Conservation (phyloP, 192 early-diverging fungal genomes). For the Gamsiella multidivaricata region DNA sequence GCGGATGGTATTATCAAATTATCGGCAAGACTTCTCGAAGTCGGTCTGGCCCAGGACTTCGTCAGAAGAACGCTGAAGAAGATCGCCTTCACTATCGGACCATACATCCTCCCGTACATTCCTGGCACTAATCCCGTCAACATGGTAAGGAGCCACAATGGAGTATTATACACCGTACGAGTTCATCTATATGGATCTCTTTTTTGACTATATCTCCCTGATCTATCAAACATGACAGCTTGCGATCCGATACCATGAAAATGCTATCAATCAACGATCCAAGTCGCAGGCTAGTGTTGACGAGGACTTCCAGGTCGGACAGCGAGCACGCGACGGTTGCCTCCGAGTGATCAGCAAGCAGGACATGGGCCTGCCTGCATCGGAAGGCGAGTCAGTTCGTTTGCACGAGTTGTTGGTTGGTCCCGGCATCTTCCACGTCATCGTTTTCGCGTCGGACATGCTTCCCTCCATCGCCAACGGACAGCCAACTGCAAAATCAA, state of each 20-base stretch:
- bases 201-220: neutral
- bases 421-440: slow-evolving; percentile 41
- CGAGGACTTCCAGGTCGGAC: slow-evolving; percentile 29
- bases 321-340: slow-evolving; percentile 26
- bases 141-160: slow-evolving; percentile 16
- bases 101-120: slow-evolving; percentile 41
- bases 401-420: slow-evolving; percentile 32
- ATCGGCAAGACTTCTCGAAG: slow-evolving; percentile 15
- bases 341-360: slow-evolving; percentile 13
- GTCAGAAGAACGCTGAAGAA: slow-evolving; percentile 12
- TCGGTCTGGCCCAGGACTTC: slow-evolving; percentile 22
- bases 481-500: neutral
- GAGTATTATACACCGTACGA: neutral
- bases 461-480: neutral
- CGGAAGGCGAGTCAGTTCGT: neutral
- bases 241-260: slow-evolving; percentile 28
- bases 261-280: slow-evolving; percentile 28
- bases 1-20: slow-evolving; percentile 40
- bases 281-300: slow-evolving; percentile 19
- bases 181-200: neutral
- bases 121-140: slow-evolving; percentile 17
- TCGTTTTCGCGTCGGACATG: slow-evolving; percentile 35
- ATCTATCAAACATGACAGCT: slow-evolving; percentile 7
- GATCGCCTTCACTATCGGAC: slow-evolving; percentile 21
- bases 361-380: neutral